Conservation (phyloP, 140 eudicot species). For the Oenanthe javanica region DNA sequence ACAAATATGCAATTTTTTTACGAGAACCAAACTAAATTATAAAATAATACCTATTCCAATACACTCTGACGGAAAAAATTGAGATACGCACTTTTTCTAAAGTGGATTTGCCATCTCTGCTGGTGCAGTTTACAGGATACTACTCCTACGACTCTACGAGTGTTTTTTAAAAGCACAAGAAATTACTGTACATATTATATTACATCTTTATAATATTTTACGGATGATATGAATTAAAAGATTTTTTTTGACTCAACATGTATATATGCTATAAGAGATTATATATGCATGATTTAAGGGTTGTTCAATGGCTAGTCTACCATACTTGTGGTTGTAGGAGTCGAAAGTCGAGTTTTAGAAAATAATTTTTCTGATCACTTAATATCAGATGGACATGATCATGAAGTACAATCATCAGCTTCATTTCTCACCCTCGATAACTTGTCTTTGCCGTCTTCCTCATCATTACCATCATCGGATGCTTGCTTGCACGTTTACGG, state of each 20-base stretch:
- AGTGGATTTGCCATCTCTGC: too few species aligned
- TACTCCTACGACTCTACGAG: too few species aligned
- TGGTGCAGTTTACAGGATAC: too few species aligned
- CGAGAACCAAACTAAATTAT: too few species aligned
- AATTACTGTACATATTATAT: too few species aligned
- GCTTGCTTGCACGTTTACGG: slow-evolving; percentile 28
- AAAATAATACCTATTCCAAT: too few species aligned
- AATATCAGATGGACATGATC: slow-evolving; percentile 1
- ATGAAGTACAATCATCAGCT: not conserved
- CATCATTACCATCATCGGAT: not conserved
- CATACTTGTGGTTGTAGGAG: not conserved
- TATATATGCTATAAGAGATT: not conserved
- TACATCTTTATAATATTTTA: too few species aligned
- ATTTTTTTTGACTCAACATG: not conserved
- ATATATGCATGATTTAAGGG: not conserved
- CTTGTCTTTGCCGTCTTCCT: not conserved
- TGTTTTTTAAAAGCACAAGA: too few species aligned
- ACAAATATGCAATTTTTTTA: too few species aligned
- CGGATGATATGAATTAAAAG: not conserved
- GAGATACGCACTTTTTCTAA: too few species aligned
- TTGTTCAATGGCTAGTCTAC: not conserved
- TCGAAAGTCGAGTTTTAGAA: not conserved
- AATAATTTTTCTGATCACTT: not conserved
- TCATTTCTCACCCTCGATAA: not conserved
- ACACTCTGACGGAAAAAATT: too few species aligned